Base-by-base conservation (phyloP, 1,284 basidiomycete genomes). In the Volvariella volvacea region DNA sequence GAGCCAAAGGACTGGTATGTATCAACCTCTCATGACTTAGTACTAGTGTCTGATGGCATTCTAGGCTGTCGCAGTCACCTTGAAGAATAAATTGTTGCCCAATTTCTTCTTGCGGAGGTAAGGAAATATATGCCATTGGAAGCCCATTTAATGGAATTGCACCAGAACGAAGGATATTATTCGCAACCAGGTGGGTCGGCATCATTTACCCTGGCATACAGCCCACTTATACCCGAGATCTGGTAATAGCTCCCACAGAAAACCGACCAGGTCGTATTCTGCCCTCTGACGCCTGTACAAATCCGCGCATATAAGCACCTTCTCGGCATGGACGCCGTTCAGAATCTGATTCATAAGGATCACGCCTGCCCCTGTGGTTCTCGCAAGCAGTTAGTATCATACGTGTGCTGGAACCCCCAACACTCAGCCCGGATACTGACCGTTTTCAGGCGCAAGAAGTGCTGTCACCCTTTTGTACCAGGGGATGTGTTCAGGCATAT, bases 251-350 rank as follows among this genome's bases (percentile, higher is more conserved):
- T 94, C 10, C 91, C 91, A 0, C 68, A 70, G 50, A 94, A 94
- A 66, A 76, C 72, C 0, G 91, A 94, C 54, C 73, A 89, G 55
- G 83, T 93, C n/a, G 88, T 92, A 4, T 92, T 93, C 56, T 94
- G 91, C 57, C 89, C 89, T 14, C 64, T 94, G 39, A 85, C 86
- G 0, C 48, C 64, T 0, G 71, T 65, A 30, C 91, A 93, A 60
- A 73, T 79, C 16, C 56, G 61, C 9, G 83, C 80, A 0, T 93
- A 94, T 63, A 83, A 78, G 51, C 71, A 74, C 2, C 73, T 93
- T 16, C 63, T 92, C 16, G 61, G 63, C 8, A 76, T 74, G 52
- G 66, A 71, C 1, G 69, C 76, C 9, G 75, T 92, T 8, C 77
- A 83, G 51, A 77, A 82, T 44, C 67, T 92, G 48, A 61, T 86